These are phyloP conservation scores for Sungouiozyma intestinalis DNA, from an alignment of 805 yeast genomes.

Conservation along the genomic window DNA sequence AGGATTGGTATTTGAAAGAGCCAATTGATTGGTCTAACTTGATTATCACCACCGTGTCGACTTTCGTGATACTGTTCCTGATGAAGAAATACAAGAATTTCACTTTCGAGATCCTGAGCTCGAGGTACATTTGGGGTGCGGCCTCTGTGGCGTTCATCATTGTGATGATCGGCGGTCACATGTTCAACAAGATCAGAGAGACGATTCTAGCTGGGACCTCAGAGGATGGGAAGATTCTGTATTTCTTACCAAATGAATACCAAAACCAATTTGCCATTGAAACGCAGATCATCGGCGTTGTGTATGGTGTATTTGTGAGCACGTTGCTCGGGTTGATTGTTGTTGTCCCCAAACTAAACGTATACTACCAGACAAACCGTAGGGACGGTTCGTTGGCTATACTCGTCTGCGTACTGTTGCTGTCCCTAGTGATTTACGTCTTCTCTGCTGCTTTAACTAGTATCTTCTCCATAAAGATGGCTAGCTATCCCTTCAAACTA, in stretches of 20 bases:
- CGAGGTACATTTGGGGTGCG: constrained; percentile 64
- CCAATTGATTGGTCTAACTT: constrained; percentile 33
- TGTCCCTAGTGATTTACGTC: constrained; percentile 39
- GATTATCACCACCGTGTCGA: constrained; percentile 26
- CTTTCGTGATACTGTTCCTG: constrained; percentile 29
- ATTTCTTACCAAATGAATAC: constrained; percentile 52
- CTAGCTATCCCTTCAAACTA: constrained; percentile 68
- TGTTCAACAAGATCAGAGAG: constrained; percentile 82
- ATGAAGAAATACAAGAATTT: constrained; percentile 27
- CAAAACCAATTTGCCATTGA: constrained; percentile 77
- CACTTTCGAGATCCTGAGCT: constrained; percentile 34
- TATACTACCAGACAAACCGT: background rate
- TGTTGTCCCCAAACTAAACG: constrained; percentile 36
- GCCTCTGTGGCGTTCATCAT: constrained; percentile 49
- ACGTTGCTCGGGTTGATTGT: constrained; percentile 47
- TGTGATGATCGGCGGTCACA: constrained; percentile 77
- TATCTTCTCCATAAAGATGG: constrained; percentile 59
- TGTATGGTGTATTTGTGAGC: constrained; percentile 62
- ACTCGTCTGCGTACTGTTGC: constrained; percentile 37
- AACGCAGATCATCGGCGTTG: constrained; percentile 70
- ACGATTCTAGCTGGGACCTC: constrained; percentile 42
- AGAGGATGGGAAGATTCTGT: constrained; percentile 35
- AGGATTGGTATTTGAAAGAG: constrained; percentile 25
- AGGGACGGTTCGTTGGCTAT: constrained; percentile 25
- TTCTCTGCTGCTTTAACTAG: constrained; percentile 54